Conservation (phyloP, 331 rosid species). For the Arachis monticola region DNA sequence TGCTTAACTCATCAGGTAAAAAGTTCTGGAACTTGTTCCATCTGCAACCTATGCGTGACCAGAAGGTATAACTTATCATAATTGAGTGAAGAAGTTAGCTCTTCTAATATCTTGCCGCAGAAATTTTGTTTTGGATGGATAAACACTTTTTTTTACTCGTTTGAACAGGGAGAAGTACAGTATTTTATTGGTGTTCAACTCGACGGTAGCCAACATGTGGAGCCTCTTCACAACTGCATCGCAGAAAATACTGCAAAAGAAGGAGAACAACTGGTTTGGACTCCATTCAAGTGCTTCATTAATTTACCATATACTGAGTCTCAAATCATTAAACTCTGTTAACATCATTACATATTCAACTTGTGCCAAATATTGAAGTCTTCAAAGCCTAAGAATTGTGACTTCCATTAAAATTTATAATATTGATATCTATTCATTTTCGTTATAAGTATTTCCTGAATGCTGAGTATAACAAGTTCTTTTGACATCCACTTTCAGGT, state of each 20-base stretch:
- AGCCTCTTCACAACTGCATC: conserved; percentile 78
- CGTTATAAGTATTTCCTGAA: conserved; percentile 17
- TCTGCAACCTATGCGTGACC: conserved; percentile 99
- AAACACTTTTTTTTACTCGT: conserved; percentile 15
- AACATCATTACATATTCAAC: conserved; percentile 2
- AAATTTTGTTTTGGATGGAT: conserved; percentile 5
- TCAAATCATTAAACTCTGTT: neutral
- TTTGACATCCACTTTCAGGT: conserved; percentile 52
- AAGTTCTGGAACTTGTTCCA: conserved; percentile 98
- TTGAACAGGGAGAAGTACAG: conserved; percentile 91
- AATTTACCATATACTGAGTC: no score
- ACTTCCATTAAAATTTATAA: neutral
- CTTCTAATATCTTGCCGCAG: conserved; percentile 17
- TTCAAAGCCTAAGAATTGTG: conserved; percentile 11
- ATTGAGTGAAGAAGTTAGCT: conserved; percentile 21
- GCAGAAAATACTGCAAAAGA: conserved; percentile 68
- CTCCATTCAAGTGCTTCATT: no score
- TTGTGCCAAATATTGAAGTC: conserved; percentile 12
- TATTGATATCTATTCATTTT: conserved; percentile 24
- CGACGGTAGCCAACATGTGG: conserved; percentile 95
- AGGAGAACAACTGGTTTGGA: conserved; percentile 73
- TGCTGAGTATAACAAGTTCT: conserved; percentile 5
- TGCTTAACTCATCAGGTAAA: conserved; percentile 68
- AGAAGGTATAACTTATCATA: conserved; percentile 62
- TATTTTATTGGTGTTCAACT: conserved; percentile 97